Base-by-base conservation (phyloP, 1,284 basidiomycete species). In the Malassezia psittaci region DNA sequence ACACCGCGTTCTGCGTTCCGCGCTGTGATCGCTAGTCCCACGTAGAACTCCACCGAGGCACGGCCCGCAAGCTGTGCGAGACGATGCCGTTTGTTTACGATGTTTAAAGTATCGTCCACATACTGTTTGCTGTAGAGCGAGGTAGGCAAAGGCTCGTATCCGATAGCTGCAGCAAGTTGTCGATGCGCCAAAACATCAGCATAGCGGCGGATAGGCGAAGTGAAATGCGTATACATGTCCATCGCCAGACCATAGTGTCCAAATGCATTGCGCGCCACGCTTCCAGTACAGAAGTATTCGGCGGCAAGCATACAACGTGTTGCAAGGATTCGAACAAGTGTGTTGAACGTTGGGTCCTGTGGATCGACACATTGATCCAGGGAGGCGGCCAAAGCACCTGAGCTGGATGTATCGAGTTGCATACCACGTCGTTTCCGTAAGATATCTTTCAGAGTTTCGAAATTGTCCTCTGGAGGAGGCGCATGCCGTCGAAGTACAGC, bases 151-250 rank as follows among this genome's bases (percentile, higher is more conserved):
- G 90, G 81, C 0, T 83, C 78, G 67, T 90, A 86, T 34, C 83
- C 83, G 67, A 96, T 96, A 5, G 90, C 85, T 0, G 94, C 90
- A 1, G 89, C 79, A 0, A 99, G 82, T 75, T 98, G 93, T 19
- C 94, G 84, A 76, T 99, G 94, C 0, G 84, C 91, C 19, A 99
- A 81, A 3, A 98, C 87, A 75, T 99, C 94, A 82, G 66, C 52
- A 38, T 67, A 67, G 46, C 64, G 52, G 44, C 64, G 52, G 56
- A 62, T 64, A 35, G 61, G 60, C 15, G 59, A 66, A 13, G 93
- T 96, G 75, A 98, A 98, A 76, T 98, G 94, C 0, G 94, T 99
- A 77, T 98, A 99, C 64, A 99, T 99, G 0, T 86, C 83, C 66
- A 84, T 91, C 0, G 94, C 94, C 16, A 99, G 82, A 52, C 94